Base-by-base conservation (phyloP, 2,329 filamentous ascomycete genomes). In the Whalleya microplaca region DNA sequence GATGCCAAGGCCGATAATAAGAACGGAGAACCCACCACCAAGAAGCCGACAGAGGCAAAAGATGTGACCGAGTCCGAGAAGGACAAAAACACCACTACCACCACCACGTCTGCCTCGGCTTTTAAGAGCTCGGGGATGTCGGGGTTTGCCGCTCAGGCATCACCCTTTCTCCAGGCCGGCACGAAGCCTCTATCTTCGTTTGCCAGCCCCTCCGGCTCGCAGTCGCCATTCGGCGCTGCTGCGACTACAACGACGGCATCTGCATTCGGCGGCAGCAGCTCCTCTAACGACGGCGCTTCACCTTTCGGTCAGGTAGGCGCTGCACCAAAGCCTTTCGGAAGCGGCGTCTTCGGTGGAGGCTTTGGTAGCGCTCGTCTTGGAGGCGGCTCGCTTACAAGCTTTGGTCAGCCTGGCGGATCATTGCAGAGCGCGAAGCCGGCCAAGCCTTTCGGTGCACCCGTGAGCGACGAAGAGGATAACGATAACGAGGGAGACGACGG, bases 401-500 rank as follows among this genome's bases (percentile, higher is more conserved):
- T 96, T 73, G 91, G 87, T 42, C 86, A 87, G 45, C 81, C 86
- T 20, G 84, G 81, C 48, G 75, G 75, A 37, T 75, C 74, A 12
- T 73, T 82, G 41, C 81, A 78, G 67, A 84, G 78, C 55, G 80
- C 80, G 57, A 90, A 90, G 71, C 80, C 85, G 14, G 80, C 82
- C 2, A 91, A 85, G 72, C 83, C 91, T 0, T 95, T 96, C 70
- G 92, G 92, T 29, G 89, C 91, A 12, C 84, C 90, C 1, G 86
- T 87, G 41, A 88, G 84, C 56, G 86, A 78, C n/a, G 73, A 74
- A 10, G 73, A 71, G 2, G 75, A 74, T 4, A 74, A 73, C 9
- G 73, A 72, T 6, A 73, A 72, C 2, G 72, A 68, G 2, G 73
- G 74, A 10, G 74, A 77, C 46, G 73, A 78, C 45, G 75, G 73